phyloP scores from a whole-genome alignment of 2,329 filamentous ascomycete species.

The Xylaria sp. region DNA sequence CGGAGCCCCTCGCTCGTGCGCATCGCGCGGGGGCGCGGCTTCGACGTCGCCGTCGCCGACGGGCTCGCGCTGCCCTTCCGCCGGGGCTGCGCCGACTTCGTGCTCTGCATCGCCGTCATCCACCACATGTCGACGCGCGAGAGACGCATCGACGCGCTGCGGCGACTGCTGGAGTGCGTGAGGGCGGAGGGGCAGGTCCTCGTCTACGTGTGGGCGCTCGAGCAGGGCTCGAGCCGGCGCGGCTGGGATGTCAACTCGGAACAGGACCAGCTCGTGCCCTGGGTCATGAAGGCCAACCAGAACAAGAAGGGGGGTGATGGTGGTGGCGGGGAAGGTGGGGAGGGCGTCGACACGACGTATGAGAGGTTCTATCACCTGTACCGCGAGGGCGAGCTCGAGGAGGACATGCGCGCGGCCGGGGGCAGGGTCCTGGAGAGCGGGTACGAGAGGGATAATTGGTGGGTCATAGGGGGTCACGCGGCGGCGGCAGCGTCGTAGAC shows the following conservation, averaged over 20 bases:
- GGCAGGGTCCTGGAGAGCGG: slow-evolving; percentile 81
- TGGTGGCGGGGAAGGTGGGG: background rate
- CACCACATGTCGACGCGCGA: slow-evolving; percentile 87
- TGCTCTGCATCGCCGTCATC: slow-evolving; percentile 91
- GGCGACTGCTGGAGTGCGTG: slow-evolving; percentile 75
- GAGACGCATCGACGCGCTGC: slow-evolving; percentile 77
- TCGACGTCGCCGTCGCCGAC: slow-evolving; percentile 79
- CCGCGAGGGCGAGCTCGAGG: slow-evolving; percentile 83
- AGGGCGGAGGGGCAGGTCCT: slow-evolving; percentile 70
- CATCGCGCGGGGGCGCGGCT: slow-evolving; percentile 54
- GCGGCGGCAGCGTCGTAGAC: slow-evolving; percentile 22
- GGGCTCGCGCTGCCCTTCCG: slow-evolving; percentile 85
- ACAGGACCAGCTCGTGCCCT: slow-evolving; percentile 95
- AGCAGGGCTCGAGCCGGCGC: slow-evolving; percentile 86
- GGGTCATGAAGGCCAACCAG: slow-evolving; percentile 72
- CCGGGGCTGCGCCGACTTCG: slow-evolving; percentile 73
- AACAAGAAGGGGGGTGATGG: slow-evolving; percentile 27
- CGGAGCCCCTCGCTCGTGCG: slow-evolving; percentile 70
- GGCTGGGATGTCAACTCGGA: slow-evolving; percentile 86
- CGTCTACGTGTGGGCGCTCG: slow-evolving; percentile 94
- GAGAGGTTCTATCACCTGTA: slow-evolving; percentile 97
- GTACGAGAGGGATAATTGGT: slow-evolving; percentile 99
- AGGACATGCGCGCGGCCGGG: slow-evolving; percentile 77
- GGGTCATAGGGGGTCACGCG: slow-evolving; percentile 72
- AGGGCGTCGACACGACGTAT: slow-evolving; percentile 62